phyloP scores from a whole-genome alignment of 257 asterid species.

The Solanum pennellii region DNA sequence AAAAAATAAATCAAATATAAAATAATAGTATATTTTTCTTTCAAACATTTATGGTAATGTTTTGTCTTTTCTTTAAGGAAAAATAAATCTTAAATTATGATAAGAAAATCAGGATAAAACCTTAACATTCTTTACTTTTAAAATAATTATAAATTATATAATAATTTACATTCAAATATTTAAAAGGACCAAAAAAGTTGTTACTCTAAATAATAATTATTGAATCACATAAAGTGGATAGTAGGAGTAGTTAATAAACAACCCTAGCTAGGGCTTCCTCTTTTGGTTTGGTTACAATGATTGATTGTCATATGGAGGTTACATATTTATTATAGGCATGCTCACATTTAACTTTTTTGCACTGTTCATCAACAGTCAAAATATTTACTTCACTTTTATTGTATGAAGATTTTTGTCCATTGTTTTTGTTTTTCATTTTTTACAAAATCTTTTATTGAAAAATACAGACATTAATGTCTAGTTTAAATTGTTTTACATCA shows the following conservation, averaged over 20 bases:
- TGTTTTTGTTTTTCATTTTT: neutral
- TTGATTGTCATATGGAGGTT: neutral
- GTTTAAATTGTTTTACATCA: neutral
- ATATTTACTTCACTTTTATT: neutral
- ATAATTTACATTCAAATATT: neutral
- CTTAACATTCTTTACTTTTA: too few relatives aligned
- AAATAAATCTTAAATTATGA: too few relatives aligned
- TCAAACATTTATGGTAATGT: too few relatives aligned
- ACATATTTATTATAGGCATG: neutral
- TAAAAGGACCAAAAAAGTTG: neutral
- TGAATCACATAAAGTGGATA: neutral
- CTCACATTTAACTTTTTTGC: neutral
- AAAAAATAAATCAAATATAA: too few relatives aligned
- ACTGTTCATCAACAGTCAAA: neutral
- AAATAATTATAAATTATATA: neutral
- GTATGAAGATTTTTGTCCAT: neutral
- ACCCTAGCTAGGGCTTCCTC: neutral
- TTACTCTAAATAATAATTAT: neutral
- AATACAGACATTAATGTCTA: neutral
- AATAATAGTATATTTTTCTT: too few relatives aligned
- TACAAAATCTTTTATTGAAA: neutral
- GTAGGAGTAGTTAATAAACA: neutral
- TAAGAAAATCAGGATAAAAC: too few relatives aligned
- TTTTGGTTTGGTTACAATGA: neutral
- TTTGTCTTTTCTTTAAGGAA: too few relatives aligned